Base-by-base conservation (phyloP, 305 asterid genomes). In the Coffea humblotiana region DNA sequence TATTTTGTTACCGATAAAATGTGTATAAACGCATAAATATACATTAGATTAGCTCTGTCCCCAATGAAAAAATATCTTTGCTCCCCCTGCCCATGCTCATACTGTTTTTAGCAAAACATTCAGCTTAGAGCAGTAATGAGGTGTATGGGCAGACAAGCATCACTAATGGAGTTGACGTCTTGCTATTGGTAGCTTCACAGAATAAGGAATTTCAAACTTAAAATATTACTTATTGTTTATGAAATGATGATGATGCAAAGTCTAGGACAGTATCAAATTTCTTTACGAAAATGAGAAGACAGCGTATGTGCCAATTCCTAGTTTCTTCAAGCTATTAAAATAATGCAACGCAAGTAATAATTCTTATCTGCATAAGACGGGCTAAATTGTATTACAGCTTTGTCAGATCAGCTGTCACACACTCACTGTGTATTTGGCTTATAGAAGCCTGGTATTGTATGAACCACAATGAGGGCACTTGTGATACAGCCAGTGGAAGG, bases 401-500 rank as follows among this genome's bases (percentile, higher is more conserved):
- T 25, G 18, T 12, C 29, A 63, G 45, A 40, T 75, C 56, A 75
- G 43, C 23, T 32, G 25, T 75, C 40, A 75, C 56, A 75, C 25
- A 76, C 79, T 76, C 72, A 78, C 87, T 88, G 56, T 79, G 83
- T 78, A 79, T 83, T 77, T 75, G 79, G 70, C 75, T 90, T 85
- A 94, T 68, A 94, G 70, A 76, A 90, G 92, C 87, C 97, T 87
- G 25, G 98, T 94, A 79, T 94, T 94, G 83, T 91, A 94, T 11
- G 98, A 94, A 35, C 95, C 95, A 79, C 98, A 94, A 73, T 75
- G 13, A 32, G 91, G 84, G 85, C 98, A 94, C 89, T 94, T 94
- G 89, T 88, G 98, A 87, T 94, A 87, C 79, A 89, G 88, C 94
- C 94, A 94, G 80, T 94, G 97, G 71, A 93, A 93, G 8, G 92